phyloP scores from a whole-genome alignment of 2,329 filamentous ascomycete genomes.

The Rhynchosporium secalis region DNA sequence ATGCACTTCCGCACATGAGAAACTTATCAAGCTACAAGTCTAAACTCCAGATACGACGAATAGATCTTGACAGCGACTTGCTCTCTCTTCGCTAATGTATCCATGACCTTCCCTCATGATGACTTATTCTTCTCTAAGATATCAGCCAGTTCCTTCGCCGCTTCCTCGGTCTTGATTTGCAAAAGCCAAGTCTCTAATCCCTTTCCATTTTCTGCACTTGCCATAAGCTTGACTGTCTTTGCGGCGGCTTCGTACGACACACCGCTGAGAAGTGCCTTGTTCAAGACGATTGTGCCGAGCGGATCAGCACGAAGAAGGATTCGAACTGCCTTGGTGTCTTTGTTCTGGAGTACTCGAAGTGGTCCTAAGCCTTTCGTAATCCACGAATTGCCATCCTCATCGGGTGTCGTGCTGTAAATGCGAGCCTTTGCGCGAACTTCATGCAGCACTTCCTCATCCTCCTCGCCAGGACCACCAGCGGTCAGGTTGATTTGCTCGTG shows the following conservation, averaged over 20 bases:
- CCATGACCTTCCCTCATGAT: slow-evolving; percentile 2
- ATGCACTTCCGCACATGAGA: background rate
- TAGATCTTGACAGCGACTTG: slow-evolving; percentile 1
- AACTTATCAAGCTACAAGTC: slow-evolving; percentile 8
- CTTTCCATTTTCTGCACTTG: slow-evolving; percentile 57
- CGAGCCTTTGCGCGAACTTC: slow-evolving; percentile 71
- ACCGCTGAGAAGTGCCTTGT: slow-evolving; percentile 63
- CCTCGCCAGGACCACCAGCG: slow-evolving; percentile 65
- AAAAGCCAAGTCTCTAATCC: slow-evolving; percentile 70
- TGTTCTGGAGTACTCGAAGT: slow-evolving; percentile 72
- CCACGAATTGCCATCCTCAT: slow-evolving; percentile 60
- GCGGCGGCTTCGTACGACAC: slow-evolving; percentile 60
- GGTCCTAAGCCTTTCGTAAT: slow-evolving; percentile 68
- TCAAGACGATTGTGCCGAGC: slow-evolving; percentile 71
- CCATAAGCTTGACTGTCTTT: slow-evolving; percentile 61
- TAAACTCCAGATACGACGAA: background rate
- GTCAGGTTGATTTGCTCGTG: slow-evolving; percentile 72
- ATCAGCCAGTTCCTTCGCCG: slow-evolving; percentile 50
- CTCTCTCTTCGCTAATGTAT: background rate
- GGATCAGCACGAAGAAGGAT: slow-evolving; percentile 75
- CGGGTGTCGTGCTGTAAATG: slow-evolving; percentile 54
- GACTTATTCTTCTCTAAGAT: slow-evolving; percentile 51
- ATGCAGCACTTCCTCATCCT: slow-evolving; percentile 69
- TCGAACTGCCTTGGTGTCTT: slow-evolving; percentile 64
- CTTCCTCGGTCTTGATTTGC: slow-evolving; percentile 61